These are phyloP conservation scores for Zostera marina DNA, from an alignment of 116 monocot species.

Conservation along the genomic window DNA sequence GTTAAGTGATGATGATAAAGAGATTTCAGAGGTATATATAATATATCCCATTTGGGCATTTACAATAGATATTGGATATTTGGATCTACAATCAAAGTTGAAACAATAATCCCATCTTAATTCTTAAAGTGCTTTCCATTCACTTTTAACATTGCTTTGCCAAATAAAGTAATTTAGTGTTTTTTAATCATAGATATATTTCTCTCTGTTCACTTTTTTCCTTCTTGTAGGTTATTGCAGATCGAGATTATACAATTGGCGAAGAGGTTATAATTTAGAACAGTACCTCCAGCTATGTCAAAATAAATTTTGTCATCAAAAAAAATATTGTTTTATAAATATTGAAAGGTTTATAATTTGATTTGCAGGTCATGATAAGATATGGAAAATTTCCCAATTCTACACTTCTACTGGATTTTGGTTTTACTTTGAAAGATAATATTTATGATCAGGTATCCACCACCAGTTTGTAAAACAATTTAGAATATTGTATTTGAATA, in stretches of 20 bases:
- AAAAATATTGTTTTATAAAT: not conserved
- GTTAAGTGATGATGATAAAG: constrained; percentile 48
- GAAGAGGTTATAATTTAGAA: constrained; percentile 64
- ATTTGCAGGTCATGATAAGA: constrained; percentile 71
- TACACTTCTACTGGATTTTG: constrained; percentile 64
- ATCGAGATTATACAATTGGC: constrained; percentile 44
- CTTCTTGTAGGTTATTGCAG: constrained; percentile 57
- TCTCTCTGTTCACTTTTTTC: not conserved
- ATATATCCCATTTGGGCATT: not conserved
- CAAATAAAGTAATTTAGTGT: not conserved
- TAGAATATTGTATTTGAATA: not conserved
- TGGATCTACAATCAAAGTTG: too few relatives aligned
- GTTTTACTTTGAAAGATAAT: constrained; percentile 61
- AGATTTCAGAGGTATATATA: constrained; percentile 56
- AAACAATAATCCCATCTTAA: too few relatives aligned
- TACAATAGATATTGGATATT: too few relatives aligned
- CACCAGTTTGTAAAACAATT: not conserved
- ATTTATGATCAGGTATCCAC: constrained; percentile 57
- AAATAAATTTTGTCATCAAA: not conserved
- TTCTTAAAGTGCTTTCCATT: too few relatives aligned
- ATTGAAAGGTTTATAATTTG: not conserved
- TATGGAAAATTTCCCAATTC: constrained; percentile 77
- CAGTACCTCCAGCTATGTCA: not conserved
- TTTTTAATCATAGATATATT: not conserved
- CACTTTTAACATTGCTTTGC: too few relatives aligned